phyloP scores from a whole-genome alignment of 2,329 filamentous ascomycete species.

The Penicillium verrucosum region DNA sequence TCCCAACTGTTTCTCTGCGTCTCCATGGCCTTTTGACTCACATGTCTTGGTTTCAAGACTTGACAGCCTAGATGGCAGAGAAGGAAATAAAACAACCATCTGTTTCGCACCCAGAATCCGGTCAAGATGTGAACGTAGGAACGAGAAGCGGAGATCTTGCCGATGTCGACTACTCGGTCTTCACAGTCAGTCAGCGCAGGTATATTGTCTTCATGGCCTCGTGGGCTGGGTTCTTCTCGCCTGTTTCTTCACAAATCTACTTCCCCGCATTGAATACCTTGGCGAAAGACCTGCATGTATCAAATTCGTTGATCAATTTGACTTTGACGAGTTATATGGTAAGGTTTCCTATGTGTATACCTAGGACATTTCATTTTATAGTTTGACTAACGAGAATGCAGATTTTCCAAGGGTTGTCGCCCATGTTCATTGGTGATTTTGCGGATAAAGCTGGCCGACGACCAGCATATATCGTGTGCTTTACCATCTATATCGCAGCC shows the following conservation, averaged over 20 bases:
- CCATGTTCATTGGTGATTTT: conserved; percentile 52
- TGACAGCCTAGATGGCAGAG: background rate
- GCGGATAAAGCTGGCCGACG: conserved; percentile 51
- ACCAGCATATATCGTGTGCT: conserved; percentile 53
- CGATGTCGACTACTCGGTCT: conserved; percentile 32
- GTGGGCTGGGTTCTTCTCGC: conserved; percentile 44
- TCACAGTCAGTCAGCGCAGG: conserved; percentile 28
- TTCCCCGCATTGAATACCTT: conserved; percentile 41
- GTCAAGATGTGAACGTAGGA: conserved; percentile 7
- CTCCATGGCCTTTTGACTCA: background rate
- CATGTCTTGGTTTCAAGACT: background rate
- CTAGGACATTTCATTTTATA: background rate
- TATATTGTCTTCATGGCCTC: conserved; percentile 30
- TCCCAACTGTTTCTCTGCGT: background rate
- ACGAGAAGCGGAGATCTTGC: conserved; percentile 4
- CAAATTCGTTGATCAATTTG: conserved; percentile 25
- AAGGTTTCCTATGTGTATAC: background rate
- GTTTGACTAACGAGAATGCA: conserved; percentile 8
- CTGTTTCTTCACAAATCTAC: conserved; percentile 46
- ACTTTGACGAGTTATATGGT: conserved; percentile 31
- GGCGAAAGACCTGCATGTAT: conserved; percentile 30
- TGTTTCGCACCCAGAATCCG: conserved; percentile 5
- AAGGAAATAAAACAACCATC: conserved; percentile 3
- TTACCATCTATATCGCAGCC: conserved; percentile 46
- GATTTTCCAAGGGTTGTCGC: conserved; percentile 54